These are phyloP conservation scores for Hymenoscyphus linearis DNA, from an alignment of 2,329 filamentous ascomycete species.

Conservation along the genomic window DNA sequence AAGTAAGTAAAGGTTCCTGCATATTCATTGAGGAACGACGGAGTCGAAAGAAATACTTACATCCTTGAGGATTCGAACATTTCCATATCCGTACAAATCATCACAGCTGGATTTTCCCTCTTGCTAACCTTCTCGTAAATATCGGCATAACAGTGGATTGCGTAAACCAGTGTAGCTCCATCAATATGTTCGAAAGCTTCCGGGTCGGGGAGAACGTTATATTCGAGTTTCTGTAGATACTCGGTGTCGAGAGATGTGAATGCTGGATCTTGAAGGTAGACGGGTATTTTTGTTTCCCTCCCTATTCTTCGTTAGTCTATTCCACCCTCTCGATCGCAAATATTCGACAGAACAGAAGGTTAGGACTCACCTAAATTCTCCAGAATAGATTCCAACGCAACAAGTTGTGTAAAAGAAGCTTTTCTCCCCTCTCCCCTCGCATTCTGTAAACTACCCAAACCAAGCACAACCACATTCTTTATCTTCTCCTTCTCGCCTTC, in stretches of 20 bases:
- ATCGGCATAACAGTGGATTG: conserved; percentile 32
- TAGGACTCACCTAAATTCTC: conserved; percentile 16
- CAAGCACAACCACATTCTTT: conserved; percentile 28
- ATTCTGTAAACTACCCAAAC: conserved; percentile 30
- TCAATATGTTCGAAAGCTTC: conserved; percentile 24
- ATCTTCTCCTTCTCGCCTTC: conserved; percentile 14
- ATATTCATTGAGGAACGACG: background rate
- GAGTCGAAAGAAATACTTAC: conserved; percentile 13
- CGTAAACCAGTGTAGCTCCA: conserved; percentile 29
- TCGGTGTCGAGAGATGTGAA: conserved; percentile 29
- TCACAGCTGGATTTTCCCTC: conserved; percentile 20
- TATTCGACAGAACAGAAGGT: background rate
- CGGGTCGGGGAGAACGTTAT: conserved; percentile 27
- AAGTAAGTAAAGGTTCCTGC: background rate
- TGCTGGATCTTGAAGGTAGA: conserved; percentile 30
- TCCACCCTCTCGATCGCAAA: background rate
- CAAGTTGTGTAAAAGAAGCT: conserved; percentile 28
- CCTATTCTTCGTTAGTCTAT: background rate
- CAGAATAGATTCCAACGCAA: conserved; percentile 27
- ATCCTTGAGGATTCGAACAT: conserved; percentile 25
- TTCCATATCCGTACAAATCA: conserved; percentile 29
- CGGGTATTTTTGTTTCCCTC: background rate
- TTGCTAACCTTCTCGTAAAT: conserved; percentile 27
- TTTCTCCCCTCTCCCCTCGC: conserved; percentile 27
- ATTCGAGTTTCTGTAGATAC: conserved; percentile 25